Evolutionary conservation across 805 yeast species (phyloP), one percentile per base, ranked within the genome.

Genomic region (Cyberlindnera mrakii): DNA sequence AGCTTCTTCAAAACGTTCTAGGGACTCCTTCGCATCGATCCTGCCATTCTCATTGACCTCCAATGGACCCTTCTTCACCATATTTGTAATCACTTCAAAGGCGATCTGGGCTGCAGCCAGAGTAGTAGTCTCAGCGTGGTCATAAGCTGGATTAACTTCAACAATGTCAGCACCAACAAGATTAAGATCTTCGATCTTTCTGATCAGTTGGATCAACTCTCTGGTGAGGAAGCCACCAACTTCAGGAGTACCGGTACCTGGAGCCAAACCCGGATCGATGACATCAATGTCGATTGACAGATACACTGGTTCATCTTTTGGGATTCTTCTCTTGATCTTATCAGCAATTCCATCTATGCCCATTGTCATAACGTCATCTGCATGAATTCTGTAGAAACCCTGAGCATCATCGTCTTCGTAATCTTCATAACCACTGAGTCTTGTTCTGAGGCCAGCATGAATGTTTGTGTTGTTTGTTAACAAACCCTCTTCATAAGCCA

Each of bases 241-340:
- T 56, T 84, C 93, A 51, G 82, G 75, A 4, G 93, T 84, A 9
- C 93, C 93, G 0, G 91, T 83, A 1, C 85, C 90, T 14, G 90
- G 85, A 3, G 87, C 87, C 40, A 70, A 65, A 5, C 84, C 78
- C 0, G 89, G 89, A 55, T 84, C 93, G 46, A 84, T 67, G 2
- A 80, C 84, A 56, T 81, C 88, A 37, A 85, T 80, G 59, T 85
- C 95, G n/a, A 86, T 83, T 17, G 87, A 79, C 34, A 86, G 66
- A 54, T 83, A 86, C 0, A 85, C 85, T 10, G 93, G 91, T 9
- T 71, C 68, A 42, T 77, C 74, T n/a, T 60, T 58, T 1, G 87
- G 85, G 30, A 85, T 74, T 31, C 78, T 67, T 3, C 67, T 60
- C 51, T 74, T 44, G 41, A 84, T 78, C 39, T 64, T 65, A n/a